Conservation (phyloP, 176 grass and related monocot genomes). For the Triticum dicoccoides region DNA sequence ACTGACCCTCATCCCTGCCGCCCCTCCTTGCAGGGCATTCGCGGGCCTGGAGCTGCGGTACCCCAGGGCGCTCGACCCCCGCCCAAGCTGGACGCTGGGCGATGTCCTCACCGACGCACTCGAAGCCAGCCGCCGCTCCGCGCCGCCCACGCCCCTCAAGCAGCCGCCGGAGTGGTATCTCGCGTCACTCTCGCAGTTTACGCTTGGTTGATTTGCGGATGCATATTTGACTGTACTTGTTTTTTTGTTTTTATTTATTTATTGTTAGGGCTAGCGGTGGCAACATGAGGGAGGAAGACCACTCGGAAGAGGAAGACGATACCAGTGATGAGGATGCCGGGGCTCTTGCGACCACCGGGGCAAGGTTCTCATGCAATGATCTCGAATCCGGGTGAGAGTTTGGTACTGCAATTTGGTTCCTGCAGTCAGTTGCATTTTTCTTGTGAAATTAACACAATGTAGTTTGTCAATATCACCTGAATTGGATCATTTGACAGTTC, state of each 20-base stretch:
- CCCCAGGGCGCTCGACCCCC: constrained; percentile 38
- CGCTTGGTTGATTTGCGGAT: neutral
- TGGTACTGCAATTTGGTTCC: neutral
- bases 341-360: constrained; percentile 6
- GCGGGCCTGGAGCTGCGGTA: neutral
- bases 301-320: constrained; percentile 4
- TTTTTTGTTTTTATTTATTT: neutral
- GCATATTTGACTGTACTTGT: neutral
- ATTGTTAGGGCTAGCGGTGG: constrained; percentile 10
- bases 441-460: neutral
- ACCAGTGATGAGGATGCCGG: neutral
- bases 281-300: constrained; percentile 18
- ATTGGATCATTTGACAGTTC: neutral
- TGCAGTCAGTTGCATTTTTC: neutral
- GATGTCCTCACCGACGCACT: constrained; percentile 34
- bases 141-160: constrained; percentile 31
- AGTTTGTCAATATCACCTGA: constrained; percentile 5
- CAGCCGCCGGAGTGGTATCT: constrained; percentile 33
- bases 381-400: constrained; percentile 31
- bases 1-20: too few relatives aligned
- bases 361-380: constrained; percentile 30
- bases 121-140: neutral
- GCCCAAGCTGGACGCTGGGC: constrained; percentile 37
- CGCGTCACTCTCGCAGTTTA: neutral
- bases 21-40: too few relatives aligned